A percentile compares a stretch with the other conserved stretches of the same genome.
These are phyloP conservation scores for Entophlyctis luteolus DNA, from an alignment of 192 early-diverging fungal species.

Conservation along the genomic window DNA sequence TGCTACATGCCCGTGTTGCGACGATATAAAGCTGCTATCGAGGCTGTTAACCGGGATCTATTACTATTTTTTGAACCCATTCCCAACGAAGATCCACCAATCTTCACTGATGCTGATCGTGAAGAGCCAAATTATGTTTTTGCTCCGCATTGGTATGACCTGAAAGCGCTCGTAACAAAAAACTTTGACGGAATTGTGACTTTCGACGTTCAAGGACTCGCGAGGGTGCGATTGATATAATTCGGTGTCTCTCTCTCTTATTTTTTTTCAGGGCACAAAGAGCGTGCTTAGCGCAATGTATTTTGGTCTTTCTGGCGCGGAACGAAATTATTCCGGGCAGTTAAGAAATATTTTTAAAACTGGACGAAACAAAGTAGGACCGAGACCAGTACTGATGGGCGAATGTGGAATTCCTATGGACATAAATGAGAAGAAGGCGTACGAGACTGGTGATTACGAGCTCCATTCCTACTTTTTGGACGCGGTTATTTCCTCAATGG, in stretches of 20 bases:
- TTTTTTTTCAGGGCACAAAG: conserved; percentile 54
- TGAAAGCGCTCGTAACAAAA: conserved; percentile 52
- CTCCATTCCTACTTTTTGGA: conserved; percentile 74
- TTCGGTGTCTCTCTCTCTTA: no score
- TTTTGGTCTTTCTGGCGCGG: conserved; percentile 71
- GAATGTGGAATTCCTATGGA: conserved; percentile 88
- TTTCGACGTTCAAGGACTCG: conserved; percentile 75
- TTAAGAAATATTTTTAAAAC: conserved; percentile 59
- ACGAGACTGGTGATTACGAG: conserved; percentile 66
- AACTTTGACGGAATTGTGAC: conserved; percentile 69
- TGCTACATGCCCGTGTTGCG: conserved; percentile 74
- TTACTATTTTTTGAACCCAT: conserved; percentile 76
- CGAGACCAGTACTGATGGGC: conserved; percentile 67
- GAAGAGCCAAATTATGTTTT: conserved; percentile 60
- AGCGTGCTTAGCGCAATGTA: conserved; percentile 72
- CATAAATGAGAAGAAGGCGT: conserved; percentile 70
- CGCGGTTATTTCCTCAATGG: conserved; percentile 68
- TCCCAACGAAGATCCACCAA: conserved; percentile 68
- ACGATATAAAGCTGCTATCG: conserved; percentile 60
- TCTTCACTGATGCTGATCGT: conserved; percentile 26
- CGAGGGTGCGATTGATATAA: conserved; percentile 57
- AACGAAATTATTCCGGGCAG: conserved; percentile 71
- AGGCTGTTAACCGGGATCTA: conserved; percentile 45
- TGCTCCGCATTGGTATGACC: conserved; percentile 86
- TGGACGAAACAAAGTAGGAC: conserved; percentile 59